A percentile compares a stretch with the other conserved stretches of the same genome.
Evolutionary conservation across 1,284 basidiomycete genomes (phyloP).

Genomic region (Pseudozyma thailandica): DNA sequence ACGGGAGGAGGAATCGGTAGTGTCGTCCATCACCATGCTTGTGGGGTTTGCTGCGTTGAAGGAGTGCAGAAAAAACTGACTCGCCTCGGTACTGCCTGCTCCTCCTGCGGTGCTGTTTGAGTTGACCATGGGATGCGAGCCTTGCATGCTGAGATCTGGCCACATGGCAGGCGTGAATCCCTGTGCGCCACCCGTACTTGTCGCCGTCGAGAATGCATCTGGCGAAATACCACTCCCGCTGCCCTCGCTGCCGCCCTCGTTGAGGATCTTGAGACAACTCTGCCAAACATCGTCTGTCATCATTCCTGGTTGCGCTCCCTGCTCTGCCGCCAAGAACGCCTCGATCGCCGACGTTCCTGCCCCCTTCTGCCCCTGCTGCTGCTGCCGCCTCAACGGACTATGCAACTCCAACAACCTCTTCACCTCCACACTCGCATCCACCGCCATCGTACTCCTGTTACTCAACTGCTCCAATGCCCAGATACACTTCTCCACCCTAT

Average conservation of each 20-base stretch:
- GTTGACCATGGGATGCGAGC: no score
- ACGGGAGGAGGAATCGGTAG: neutral
- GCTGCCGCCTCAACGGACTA: conserved; percentile 19
- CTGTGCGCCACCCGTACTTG: no score
- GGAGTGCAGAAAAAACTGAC: no score
- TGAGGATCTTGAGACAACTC: conserved; percentile 31
- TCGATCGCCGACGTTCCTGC: neutral
- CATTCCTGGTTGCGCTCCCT: neutral
- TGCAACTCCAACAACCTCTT: conserved; percentile 18
- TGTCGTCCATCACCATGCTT: neutral
- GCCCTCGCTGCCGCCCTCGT: conserved; percentile 6
- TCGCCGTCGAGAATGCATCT: no score
- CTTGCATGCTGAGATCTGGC: neutral
- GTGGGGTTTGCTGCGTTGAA: no score
- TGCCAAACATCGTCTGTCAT: conserved; percentile 38
- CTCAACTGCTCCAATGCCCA: conserved; percentile 44
- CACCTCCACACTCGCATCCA: conserved; percentile 27
- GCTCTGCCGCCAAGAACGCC: neutral
- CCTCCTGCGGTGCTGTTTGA: no score
- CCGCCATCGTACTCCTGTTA: conserved; percentile 31
- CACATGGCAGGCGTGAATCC: neutral
- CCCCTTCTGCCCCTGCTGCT: neutral
- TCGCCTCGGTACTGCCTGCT: no score
- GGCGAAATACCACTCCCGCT: neutral
- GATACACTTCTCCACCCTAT: conserved; percentile 33